Conservation (phyloP, 2,329 filamentous ascomycete species). For the Pseudocercospora crystallina region DNA sequence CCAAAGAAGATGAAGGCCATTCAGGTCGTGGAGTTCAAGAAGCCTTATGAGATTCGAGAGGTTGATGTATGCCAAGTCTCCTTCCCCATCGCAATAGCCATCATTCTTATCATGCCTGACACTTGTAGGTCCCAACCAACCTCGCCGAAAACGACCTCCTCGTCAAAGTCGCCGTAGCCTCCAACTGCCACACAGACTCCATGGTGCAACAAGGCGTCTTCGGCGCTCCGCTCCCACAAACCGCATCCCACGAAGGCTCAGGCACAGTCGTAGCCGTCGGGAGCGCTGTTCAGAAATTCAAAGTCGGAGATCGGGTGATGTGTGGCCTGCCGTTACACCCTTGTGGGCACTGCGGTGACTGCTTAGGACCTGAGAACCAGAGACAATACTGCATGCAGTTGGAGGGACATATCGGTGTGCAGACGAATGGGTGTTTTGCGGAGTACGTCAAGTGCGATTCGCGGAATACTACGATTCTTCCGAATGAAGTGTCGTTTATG, state of each 20-base stretch:
- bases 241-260: conserved; percentile 58
- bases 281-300: conserved; percentile 42
- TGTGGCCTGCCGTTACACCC: conserved; percentile 54
- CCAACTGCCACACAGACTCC: conserved; percentile 62
- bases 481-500: conserved; percentile 50
- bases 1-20: conserved; percentile 50
- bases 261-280: conserved; percentile 56
- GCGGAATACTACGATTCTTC: conserved; percentile 47
- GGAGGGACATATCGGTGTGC: conserved; percentile 51
- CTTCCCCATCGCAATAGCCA: not conserved
- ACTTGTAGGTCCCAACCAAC: conserved; percentile 41
- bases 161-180: conserved; percentile 60
- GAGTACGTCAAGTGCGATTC: conserved; percentile 57
- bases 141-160: conserved; percentile 57
- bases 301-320: conserved; percentile 57
- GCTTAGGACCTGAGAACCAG: conserved; percentile 49
- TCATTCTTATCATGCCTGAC: not conserved
- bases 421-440: conserved; percentile 56
- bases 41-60: conserved; percentile 55
- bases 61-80: conserved; percentile 39
- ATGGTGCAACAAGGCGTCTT: conserved; percentile 57
- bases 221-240: conserved; percentile 50
- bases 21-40: conserved; percentile 53
- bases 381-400: conserved; percentile 54
- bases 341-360: conserved; percentile 56